Base-by-base conservation (phyloP, 1,139 yeast genomes). In the Blastobotrys aristatus region DNA sequence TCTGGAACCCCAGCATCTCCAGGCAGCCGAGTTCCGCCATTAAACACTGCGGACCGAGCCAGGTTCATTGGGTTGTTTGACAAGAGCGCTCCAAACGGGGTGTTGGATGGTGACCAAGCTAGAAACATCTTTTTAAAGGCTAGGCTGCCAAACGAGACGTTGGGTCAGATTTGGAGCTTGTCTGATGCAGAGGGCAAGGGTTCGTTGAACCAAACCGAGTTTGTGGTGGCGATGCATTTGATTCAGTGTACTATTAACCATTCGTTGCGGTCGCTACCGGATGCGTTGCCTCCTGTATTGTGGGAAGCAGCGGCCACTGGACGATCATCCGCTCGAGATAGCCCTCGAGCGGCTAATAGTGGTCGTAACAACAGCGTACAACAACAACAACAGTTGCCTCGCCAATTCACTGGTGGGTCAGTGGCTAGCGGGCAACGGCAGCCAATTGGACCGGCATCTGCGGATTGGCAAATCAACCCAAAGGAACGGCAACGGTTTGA, bases 151-250 rank as follows among this genome's bases (percentile, higher is more conserved):
- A 78, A 82, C 33, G 76, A 79, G 24, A 76, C 82, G 1, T 72
- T 92, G 57, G 95, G 95, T 47, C 86, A 84, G 61, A 82, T 92
- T 49, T 92, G 98, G 98, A 76, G 77, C 50, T 73, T 92, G 53
- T 92, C 86, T 29, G 98, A 94, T 64, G 77, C 80, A 51, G 77
- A 79, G 49, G 82, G 81, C 56, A 66, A 77, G 2, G 98, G 98
- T 5, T 73, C 76, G 47, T 76, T 92, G 59, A 75, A 77, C 51
- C 77, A 80, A 60, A 74, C 81, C 20, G 90, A 87, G 58, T 92
- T 94, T 60, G 79, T 87, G 33, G 77, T 92, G 57, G 97, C 98
- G 7, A 92, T 94, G 98, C 95, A 87, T 67, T 74, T 94, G 62
- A 87, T 94, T 53, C 97, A 90, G 65, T 82, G 89, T 47, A 70